Conservation (phyloP, 208 protist species). For the Trypanosoma lewisi region DNA sequence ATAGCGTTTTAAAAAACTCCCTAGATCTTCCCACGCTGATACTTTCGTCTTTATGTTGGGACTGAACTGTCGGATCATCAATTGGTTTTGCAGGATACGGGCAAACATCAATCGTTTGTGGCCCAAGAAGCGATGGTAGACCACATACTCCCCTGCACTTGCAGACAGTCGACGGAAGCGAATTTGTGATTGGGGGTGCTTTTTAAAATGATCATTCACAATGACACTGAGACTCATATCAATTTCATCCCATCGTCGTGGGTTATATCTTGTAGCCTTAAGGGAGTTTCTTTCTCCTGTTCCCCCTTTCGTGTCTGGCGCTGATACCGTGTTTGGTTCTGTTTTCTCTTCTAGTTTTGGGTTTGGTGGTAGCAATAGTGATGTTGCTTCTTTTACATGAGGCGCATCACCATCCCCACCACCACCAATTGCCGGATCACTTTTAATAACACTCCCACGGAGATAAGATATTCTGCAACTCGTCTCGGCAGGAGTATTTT, state of each 20-base stretch:
- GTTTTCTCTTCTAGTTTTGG: neutral
- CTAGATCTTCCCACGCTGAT: constrained; percentile 11
- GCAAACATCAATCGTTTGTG: constrained; percentile 48
- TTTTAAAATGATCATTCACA: constrained; percentile 55
- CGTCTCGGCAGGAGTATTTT: neutral
- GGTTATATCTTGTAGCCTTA: constrained; percentile 37
- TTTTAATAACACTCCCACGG: neutral
- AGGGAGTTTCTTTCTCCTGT: neutral
- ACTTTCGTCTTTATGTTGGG: neutral
- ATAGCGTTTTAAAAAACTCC: constrained; percentile 12
- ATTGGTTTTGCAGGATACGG: constrained; percentile 44
- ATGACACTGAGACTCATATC: constrained; percentile 42
- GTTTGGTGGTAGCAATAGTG: too few relatives aligned
- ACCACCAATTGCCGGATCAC: neutral
- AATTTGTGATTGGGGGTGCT: constrained; percentile 34
- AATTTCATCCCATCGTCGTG: constrained; percentile 62
- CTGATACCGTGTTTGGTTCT: neutral
- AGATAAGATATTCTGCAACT: neutral
- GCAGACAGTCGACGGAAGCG: constrained; percentile 50
- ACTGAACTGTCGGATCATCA: constrained; percentile 41
- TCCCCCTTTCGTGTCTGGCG: neutral
- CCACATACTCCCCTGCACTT: constrained; percentile 63
- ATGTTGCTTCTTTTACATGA: neutral
- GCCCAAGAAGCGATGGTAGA: constrained; percentile 47
- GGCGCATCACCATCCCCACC: neutral